These are phyloP conservation scores for Lagenidium giganteum DNA, from an alignment of 352 stramenopile species.

Conservation along the genomic window DNA sequence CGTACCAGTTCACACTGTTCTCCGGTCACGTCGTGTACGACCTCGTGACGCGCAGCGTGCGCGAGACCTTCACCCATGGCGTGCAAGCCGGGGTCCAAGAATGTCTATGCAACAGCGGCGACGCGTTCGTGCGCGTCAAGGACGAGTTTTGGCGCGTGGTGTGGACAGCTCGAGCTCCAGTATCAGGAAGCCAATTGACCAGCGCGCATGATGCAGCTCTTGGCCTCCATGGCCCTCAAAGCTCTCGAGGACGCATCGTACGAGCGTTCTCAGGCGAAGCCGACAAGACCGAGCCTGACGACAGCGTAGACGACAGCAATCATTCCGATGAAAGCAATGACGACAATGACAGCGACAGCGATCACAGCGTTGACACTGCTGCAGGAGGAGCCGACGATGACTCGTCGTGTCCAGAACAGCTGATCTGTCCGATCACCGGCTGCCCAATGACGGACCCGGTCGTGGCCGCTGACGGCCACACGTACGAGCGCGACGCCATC, in stretches of 20 bases:
- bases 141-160: conserved; percentile 52
- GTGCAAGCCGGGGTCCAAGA: conserved; percentile 34
- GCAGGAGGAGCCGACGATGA: too few species aligned
- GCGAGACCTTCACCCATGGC: conserved; percentile 28
- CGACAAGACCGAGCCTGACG: background rate
- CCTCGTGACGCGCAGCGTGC: conserved; percentile 27
- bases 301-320: conserved; percentile 1
- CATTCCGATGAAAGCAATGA: conserved; percentile 4
- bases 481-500: conserved; percentile 95
- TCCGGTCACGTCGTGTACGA: conserved; percentile 36
- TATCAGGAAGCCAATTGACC: too few species aligned
- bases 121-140: conserved; percentile 38
- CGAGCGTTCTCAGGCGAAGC: conserved; percentile 24
- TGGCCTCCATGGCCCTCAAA: conserved; percentile 27
- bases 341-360: background rate
- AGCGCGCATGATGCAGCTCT: too few species aligned
- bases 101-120: conserved; percentile 28
- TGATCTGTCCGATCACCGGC: conserved; percentile 92
- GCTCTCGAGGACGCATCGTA: conserved; percentile 44
- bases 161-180: conserved; percentile 16
- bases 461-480: conserved; percentile 95
- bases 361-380: background rate
- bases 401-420: conserved; percentile 52
- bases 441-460: conserved; percentile 96
- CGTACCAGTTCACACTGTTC: conserved; percentile 40